Evolutionary conservation across 2,329 filamentous ascomycete species (phyloP).

Genomic region (Ophiostoma ulmi): DNA sequence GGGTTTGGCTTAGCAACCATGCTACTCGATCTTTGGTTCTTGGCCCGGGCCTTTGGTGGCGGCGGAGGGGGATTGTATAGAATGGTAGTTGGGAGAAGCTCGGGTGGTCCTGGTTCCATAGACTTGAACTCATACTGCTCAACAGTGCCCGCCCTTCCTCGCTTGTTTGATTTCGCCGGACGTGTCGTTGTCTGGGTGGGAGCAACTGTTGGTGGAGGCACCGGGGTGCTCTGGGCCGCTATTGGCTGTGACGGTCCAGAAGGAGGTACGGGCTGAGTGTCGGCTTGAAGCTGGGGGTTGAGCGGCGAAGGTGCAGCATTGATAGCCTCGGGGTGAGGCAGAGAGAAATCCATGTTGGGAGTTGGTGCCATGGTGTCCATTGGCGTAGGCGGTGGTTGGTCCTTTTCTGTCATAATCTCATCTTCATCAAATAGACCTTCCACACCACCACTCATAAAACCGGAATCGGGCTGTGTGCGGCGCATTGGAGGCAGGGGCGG

Average conservation of each 20-base stretch:
- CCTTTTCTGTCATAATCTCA: slow-evolving; percentile 32
- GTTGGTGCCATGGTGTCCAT: slow-evolving; percentile 19
- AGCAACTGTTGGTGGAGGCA: not conserved
- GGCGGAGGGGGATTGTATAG: slow-evolving; percentile 38
- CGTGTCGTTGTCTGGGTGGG: not conserved
- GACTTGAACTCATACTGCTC: slow-evolving; percentile 36
- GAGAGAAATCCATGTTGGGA: slow-evolving; percentile 17
- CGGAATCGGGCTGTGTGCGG: slow-evolving; percentile 63
- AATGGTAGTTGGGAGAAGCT: slow-evolving; percentile 41
- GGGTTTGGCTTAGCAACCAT: slow-evolving; percentile 13
- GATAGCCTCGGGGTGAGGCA: not conserved
- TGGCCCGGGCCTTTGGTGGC: slow-evolving; percentile 20
- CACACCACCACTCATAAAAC: slow-evolving; percentile 76
- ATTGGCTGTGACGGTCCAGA: not conserved
- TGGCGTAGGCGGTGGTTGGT: slow-evolving; percentile 19
- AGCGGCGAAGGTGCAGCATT: not conserved
- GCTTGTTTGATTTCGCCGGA: slow-evolving; percentile 31
- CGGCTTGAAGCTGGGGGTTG: not conserved
- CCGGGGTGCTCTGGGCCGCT: not conserved
- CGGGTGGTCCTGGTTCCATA: slow-evolving; percentile 42
- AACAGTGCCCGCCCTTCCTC: slow-evolving; percentile 26
- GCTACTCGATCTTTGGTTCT: slow-evolving; percentile 18
- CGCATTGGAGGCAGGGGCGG: slow-evolving; percentile 65
- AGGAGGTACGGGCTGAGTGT: not conserved
- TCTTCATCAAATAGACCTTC: slow-evolving; percentile 65